Conservation (phyloP, 139 green algal species). For the Chlamydomonas sphaeroides region DNA sequence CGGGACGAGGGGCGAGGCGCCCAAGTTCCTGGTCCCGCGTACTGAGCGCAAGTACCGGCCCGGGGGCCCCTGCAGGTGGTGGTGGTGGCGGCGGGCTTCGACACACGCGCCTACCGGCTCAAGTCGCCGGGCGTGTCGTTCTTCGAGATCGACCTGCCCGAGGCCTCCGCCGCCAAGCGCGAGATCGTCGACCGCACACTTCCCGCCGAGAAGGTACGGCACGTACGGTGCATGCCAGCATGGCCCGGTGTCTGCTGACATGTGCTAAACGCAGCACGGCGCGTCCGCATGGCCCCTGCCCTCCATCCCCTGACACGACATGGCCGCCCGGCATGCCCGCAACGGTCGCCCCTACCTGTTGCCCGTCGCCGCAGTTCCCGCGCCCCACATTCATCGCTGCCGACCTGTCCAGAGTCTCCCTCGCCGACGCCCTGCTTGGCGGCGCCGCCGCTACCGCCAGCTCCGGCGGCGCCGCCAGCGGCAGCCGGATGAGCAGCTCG, state of each 20-base stretch:
- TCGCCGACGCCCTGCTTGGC: conserved; percentile 57
- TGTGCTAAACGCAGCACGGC: background rate
- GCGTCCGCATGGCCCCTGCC: background rate
- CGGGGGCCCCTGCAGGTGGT: conserved; percentile 70
- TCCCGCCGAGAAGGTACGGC: conserved; percentile 31
- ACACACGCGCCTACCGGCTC: conserved; percentile 77
- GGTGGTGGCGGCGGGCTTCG: conserved; percentile 75
- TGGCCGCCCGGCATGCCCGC: too few relatives aligned
- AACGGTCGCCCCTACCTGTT: background rate
- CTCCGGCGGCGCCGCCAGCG: background rate
- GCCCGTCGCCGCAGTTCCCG: conserved; percentile 20
- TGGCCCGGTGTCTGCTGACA: too few relatives aligned
- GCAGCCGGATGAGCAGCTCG: background rate
- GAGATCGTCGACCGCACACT: conserved; percentile 61
- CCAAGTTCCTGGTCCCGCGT: too few relatives aligned
- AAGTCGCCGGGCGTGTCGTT: conserved; percentile 52
- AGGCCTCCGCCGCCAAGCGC: conserved; percentile 64
- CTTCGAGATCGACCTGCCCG: conserved; percentile 77
- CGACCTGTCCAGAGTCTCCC: conserved; percentile 62
- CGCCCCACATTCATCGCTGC: conserved; percentile 65
- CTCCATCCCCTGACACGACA: background rate
- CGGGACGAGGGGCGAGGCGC: too few relatives aligned
- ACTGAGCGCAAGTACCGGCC: too few relatives aligned
- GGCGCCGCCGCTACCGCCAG: conserved; percentile 48
- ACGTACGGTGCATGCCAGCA: background rate